Evolutionary conservation across 371 early-diverging fungal species (phyloP).

Genomic region (Mortierella sp.): DNA sequence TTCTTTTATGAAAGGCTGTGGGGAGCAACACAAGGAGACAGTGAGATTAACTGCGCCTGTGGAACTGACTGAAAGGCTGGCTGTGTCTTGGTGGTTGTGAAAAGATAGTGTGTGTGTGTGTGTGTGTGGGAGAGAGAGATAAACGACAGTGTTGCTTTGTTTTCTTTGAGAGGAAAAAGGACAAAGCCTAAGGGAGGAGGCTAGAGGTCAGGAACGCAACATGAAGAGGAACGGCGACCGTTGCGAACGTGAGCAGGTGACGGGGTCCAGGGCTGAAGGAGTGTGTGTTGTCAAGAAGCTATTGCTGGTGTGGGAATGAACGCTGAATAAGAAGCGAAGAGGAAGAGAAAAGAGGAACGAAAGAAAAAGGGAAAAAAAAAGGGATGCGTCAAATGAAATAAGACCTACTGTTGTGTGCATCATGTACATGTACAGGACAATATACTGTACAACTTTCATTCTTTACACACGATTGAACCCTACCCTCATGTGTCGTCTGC

Average conservation of each 20-base stretch:
- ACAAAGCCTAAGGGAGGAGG: neutral
- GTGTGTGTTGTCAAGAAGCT: neutral
- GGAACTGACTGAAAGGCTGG: no score
- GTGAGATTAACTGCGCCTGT: no score
- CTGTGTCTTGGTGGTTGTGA: no score
- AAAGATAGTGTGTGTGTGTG: no score
- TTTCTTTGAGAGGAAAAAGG: neutral
- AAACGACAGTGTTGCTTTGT: neutral
- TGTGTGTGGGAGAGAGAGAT: no score
- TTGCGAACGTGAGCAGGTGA: neutral
- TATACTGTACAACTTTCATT: neutral
- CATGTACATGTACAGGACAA: neutral
- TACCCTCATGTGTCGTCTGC: neutral
- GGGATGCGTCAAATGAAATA: neutral
- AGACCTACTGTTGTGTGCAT: neutral
- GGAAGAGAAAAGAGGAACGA: neutral
- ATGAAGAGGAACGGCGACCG: slow-evolving; percentile 23
- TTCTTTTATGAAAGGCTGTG: no score
- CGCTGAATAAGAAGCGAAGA: neutral
- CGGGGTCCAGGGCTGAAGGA: slow-evolving; percentile 3
- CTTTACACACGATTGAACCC: neutral
- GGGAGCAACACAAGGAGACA: no score
- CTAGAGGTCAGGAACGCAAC: slow-evolving; percentile 27
- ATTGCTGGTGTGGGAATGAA: slow-evolving; percentile 1
- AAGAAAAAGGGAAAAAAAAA: slow-evolving; percentile 2